Base-by-base conservation (phyloP, 208 protist genomes). In the Endotrypanum monterogeii region DNA sequence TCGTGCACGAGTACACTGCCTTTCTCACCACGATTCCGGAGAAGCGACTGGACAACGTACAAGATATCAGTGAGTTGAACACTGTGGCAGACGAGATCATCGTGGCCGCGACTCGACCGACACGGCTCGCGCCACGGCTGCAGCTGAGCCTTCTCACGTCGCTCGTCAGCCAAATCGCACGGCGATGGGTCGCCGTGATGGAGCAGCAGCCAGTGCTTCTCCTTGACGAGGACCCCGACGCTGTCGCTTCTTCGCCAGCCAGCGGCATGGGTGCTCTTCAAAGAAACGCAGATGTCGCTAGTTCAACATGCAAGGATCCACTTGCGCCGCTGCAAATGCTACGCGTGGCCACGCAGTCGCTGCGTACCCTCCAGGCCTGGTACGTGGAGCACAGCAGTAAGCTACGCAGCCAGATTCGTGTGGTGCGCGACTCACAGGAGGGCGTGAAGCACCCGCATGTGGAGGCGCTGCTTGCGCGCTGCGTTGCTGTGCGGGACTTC, bases 11-110 rank as follows among this genome's bases (percentile, higher is more conserved):
- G 56, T 95, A 93, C 79, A 82, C 95, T 57, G 56, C 61, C 37
- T 88, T 89, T 65, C 80, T 95, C 30, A 79, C 83, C 62, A 82
- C 73, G 41, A 89, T 95, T 20, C 89, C 89, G 1, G 85, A 89
- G 75, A 80, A 86, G 68, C 67, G 84, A 50, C 73, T 92, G 44
- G 73, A 71, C 23, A 52, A 51, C 16, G 80, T 90, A 44, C 70
- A 69, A 37, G 60, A 75, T 25, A 73, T 77, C 50, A 73, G 72
- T 14, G 72, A 68, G 23, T 73, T 87, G 25, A 77, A 72, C 56
- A 35, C 18, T 18, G 71, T 87, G 1, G 78, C 79, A 28, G 81
- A 83, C 20, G 80, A 87, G 25, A 63, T 95, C 23, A 58, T 95
- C 66, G 46, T 39, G 9, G 84, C 79, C 6, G 80, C 85, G 18